A percentile compares a stretch with the other conserved stretches of the same genome.
phyloP scores from a whole-genome alignment of 371 early-diverging fungal genomes.

The Fennellomyces sp. region DNA sequence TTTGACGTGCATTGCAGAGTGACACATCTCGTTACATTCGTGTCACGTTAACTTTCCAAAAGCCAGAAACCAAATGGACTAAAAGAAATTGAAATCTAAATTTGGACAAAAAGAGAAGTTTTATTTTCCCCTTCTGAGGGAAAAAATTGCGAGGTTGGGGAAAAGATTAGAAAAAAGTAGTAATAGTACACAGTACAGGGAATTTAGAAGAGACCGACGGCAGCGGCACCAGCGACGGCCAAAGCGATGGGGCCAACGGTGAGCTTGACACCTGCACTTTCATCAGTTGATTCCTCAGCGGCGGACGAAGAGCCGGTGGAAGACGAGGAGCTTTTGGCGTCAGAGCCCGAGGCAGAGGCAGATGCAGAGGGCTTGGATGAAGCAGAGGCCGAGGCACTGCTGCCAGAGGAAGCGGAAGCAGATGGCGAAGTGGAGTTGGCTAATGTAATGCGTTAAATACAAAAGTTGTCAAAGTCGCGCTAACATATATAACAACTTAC shows the following conservation, averaged over 20 bases:
- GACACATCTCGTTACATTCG: background rate
- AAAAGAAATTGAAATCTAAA: background rate
- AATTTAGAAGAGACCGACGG: background rate
- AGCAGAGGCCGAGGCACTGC: conserved; percentile 1
- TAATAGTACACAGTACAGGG: background rate
- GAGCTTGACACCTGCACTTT: background rate
- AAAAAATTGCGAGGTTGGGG: background rate
- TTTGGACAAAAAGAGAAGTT: background rate
- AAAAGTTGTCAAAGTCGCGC: background rate
- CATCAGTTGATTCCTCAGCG: background rate
- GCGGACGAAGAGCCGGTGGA: background rate
- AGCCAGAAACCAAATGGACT: background rate
- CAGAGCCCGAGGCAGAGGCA: conserved; percentile 11
- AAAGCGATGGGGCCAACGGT: background rate
- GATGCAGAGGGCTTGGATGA: conserved; percentile 6
- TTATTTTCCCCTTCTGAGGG: background rate
- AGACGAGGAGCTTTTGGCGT: background rate
- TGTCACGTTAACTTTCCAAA: background rate
- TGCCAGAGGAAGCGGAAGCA: conserved; percentile 6
- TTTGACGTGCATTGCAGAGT: no score
- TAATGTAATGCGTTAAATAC: background rate
- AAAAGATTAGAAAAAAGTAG: background rate
- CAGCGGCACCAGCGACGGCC: conserved; percentile 1
- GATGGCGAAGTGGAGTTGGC: conserved; percentile 3
- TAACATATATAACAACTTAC: background rate